Conservation (phyloP, 2,329 filamentous ascomycete species). For the Colletotrichum magnum region DNA sequence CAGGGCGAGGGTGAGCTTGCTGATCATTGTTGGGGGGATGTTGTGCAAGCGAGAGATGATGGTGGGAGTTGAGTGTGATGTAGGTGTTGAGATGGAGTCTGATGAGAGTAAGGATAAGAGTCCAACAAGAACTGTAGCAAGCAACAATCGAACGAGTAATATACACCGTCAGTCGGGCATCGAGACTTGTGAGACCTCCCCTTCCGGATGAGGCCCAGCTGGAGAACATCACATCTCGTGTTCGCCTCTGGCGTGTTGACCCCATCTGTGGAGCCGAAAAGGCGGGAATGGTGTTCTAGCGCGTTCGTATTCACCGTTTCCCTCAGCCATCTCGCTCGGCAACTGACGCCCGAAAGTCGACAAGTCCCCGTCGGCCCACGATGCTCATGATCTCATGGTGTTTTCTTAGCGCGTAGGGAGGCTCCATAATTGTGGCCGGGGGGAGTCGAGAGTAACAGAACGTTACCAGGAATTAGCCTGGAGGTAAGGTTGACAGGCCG, state of each 20-base stretch:
- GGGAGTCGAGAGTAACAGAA: neutral
- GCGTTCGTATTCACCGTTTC: slow-evolving; percentile 30
- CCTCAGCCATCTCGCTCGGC: slow-evolving; percentile 14
- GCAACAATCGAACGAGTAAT: slow-evolving; percentile 3
- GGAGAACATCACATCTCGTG: slow-evolving; percentile 23
- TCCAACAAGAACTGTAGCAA: neutral
- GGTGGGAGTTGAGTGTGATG: neutral
- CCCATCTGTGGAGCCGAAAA: slow-evolving; percentile 26
- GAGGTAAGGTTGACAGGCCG: neutral
- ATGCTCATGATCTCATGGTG: slow-evolving; percentile 29
- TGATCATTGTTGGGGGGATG: slow-evolving; percentile 7
- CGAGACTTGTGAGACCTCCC: neutral
- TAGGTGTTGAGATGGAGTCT: neutral
- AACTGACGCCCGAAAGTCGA: slow-evolving; percentile 22
- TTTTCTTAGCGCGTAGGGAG: slow-evolving; percentile 9
- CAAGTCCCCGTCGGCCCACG: slow-evolving; percentile 27
- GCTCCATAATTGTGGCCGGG: slow-evolving; percentile 29
- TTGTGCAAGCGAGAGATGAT: neutral
- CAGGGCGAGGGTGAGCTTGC: slow-evolving; percentile 33
- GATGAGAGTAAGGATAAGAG: neutral
- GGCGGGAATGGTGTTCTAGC: slow-evolving; percentile 9
- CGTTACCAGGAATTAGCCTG: neutral
- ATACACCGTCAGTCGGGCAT: slow-evolving; percentile 3
- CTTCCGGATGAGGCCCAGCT: neutral
- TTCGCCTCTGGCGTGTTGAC: slow-evolving; percentile 21